Evolutionary conservation across 805 yeast genomes (phyloP).

Genomic region (Priceomyces castillae): DNA sequence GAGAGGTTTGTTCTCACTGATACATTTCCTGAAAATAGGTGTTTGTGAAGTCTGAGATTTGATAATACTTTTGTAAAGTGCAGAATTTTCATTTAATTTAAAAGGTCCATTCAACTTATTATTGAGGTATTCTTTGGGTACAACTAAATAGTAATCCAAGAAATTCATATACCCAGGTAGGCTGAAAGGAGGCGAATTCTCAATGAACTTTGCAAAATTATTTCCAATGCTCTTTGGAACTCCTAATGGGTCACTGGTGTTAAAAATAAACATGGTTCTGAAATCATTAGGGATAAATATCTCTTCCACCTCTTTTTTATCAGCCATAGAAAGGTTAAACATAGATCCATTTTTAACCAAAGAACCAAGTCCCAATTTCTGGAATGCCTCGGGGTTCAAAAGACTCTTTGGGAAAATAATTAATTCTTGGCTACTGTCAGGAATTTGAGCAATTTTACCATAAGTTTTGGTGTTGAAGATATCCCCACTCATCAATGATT

Average conservation of each 20-base stretch:
- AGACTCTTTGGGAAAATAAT: conserved; percentile 25
- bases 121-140: conserved; percentile 28
- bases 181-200: conserved; percentile 36
- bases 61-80: conserved; percentile 11
- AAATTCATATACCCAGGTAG: conserved; percentile 34
- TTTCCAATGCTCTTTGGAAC: conserved; percentile 8
- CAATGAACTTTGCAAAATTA: conserved; percentile 24
- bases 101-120: conserved; percentile 3
- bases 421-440: conserved; percentile 14
- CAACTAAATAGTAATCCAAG: conserved; percentile 35
- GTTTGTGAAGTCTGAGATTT: conserved; percentile 9
- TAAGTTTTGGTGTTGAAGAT: conserved; percentile 5
- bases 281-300: conserved; percentile 32
- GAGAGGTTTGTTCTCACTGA: conserved; percentile 29
- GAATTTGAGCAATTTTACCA: not conserved
- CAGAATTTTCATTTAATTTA: conserved; percentile 7
- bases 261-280: conserved; percentile 38
- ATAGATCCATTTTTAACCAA: conserved; percentile 4
- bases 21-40: conserved; percentile 27
- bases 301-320: conserved; percentile 3
- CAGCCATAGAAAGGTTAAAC: conserved; percentile 5
- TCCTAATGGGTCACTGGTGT: conserved; percentile 20
- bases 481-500: conserved; percentile 5
- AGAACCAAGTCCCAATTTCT: conserved; percentile 17
- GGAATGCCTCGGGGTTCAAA: conserved; percentile 17